Conservation (phyloP, 2,329 filamentous ascomycete species). For the Amauroascus verrucosus region DNA sequence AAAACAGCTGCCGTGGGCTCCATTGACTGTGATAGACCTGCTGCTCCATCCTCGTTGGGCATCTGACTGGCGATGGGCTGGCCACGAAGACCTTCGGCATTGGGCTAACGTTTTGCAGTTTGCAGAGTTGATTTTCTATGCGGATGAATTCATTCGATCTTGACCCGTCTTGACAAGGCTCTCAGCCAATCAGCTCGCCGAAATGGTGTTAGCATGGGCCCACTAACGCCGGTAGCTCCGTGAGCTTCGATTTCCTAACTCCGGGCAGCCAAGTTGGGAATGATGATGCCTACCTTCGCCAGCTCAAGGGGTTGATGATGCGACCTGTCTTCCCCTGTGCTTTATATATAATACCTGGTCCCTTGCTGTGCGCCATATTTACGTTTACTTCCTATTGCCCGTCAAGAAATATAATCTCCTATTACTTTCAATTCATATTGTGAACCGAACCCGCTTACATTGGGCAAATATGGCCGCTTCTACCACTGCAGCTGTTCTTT, state of each 20-base stretch:
- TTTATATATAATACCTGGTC: not conserved
- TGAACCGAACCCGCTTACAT: not conserved
- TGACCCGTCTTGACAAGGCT: too few relatives aligned
- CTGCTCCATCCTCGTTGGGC: constrained; percentile 14
- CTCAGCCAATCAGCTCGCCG: too few relatives aligned
- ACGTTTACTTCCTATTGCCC: not conserved
- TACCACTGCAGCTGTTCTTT: constrained; percentile 28
- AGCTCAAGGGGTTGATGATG: too few relatives aligned
- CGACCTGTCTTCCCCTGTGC: not conserved
- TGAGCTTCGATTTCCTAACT: too few relatives aligned
- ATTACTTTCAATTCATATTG: not conserved
- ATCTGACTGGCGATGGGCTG: constrained; percentile 14
- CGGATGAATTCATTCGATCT: too few relatives aligned
- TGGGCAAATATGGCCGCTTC: not conserved
- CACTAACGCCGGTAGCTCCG: too few relatives aligned
- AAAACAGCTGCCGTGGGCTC: constrained; percentile 27
- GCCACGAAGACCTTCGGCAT: not conserved
- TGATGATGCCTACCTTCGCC: not conserved
- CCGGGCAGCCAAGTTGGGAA: not conserved
- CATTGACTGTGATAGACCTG: constrained; percentile 25
- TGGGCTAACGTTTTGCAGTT: not conserved
- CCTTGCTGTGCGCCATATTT: not conserved
- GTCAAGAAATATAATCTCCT: not conserved
- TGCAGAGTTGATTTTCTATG: not conserved
- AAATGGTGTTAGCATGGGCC: too few relatives aligned